phyloP scores from a whole-genome alignment of 2,329 filamentous ascomycete genomes.

The Scedosporium aurantiacum region DNA sequence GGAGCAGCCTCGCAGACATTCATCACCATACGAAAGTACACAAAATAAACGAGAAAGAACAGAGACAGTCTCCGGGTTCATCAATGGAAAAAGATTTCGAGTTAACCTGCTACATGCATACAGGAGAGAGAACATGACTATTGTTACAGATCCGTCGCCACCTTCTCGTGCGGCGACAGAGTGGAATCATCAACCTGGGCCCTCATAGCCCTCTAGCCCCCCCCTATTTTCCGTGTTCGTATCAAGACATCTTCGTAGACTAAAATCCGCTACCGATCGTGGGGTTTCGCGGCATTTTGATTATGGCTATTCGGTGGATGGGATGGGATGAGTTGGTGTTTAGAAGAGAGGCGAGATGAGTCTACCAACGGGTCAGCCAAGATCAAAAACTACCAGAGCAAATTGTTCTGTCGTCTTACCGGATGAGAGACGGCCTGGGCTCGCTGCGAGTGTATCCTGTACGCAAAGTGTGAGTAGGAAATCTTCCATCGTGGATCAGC shows the following conservation, averaged over 20 bases:
- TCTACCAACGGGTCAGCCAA: constrained; percentile 21
- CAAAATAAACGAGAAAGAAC: not conserved
- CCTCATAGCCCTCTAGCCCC: not conserved
- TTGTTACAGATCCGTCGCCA: not conserved
- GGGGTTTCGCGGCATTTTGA: not conserved
- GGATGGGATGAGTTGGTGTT: constrained; percentile 8
- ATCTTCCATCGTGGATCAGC: constrained; percentile 5
- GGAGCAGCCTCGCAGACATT: not conserved
- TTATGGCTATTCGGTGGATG: not conserved
- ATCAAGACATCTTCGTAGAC: not conserved
- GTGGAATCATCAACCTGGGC: not conserved
- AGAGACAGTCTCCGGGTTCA: not conserved
- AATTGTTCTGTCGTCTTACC: constrained; percentile 25
- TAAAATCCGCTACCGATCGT: not conserved
- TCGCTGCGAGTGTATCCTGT: constrained; percentile 88
- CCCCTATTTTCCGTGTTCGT: not conserved
- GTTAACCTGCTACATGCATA: not conserved
- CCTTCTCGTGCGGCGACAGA: not conserved
- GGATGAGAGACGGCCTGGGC: constrained; percentile 65
- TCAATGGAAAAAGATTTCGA: not conserved
- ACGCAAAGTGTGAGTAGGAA: constrained; percentile 15
- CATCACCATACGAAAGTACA: not conserved
- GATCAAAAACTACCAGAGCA: not conserved
- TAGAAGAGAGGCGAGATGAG: constrained; percentile 56
- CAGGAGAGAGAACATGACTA: not conserved